These are phyloP conservation scores for Hyaloscypha bicolor DNA, from an alignment of 495 filamentous ascomycete species.

Conservation along the genomic window DNA sequence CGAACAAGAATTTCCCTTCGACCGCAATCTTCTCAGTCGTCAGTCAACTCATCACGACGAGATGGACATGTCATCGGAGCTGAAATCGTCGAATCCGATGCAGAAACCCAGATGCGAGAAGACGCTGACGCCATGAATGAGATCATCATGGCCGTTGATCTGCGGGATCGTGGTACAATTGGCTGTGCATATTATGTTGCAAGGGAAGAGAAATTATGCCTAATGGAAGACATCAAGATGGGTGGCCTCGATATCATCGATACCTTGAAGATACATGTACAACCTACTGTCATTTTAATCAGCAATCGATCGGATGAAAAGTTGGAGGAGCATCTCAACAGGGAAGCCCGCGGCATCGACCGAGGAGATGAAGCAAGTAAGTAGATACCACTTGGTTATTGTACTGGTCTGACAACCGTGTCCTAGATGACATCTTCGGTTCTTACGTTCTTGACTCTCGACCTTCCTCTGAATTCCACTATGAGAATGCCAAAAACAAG, in stretches of 20 bases:
- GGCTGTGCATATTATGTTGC: constrained; percentile 89
- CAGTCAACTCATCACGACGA: constrained; percentile 15
- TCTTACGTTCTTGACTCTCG: constrained; percentile 75
- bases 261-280: constrained; percentile 72
- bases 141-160: constrained; percentile 83
- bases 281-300: constrained; percentile 79
- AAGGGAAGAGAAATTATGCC: constrained; percentile 70
- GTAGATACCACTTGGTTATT: not conserved
- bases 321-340: constrained; percentile 49
- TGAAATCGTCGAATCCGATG: constrained; percentile 25
- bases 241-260: constrained; percentile 73
- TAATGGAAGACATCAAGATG: constrained; percentile 79
- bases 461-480: constrained; percentile 76
- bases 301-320: constrained; percentile 69
- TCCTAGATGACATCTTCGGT: constrained; percentile 39
- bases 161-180: constrained; percentile 68
- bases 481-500: constrained; percentile 68
- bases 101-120: constrained; percentile 37
- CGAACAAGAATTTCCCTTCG: constrained; percentile 33
- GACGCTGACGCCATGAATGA: constrained; percentile 68
- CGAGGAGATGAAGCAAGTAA: constrained; percentile 38
- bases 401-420: not conserved
- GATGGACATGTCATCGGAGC: constrained; percentile 12
- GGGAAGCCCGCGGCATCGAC: constrained; percentile 42
- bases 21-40: constrained; percentile 25